Evolutionary conservation across 306 rosid genomes (phyloP).

Genomic region (Sicyos edulis): DNA sequence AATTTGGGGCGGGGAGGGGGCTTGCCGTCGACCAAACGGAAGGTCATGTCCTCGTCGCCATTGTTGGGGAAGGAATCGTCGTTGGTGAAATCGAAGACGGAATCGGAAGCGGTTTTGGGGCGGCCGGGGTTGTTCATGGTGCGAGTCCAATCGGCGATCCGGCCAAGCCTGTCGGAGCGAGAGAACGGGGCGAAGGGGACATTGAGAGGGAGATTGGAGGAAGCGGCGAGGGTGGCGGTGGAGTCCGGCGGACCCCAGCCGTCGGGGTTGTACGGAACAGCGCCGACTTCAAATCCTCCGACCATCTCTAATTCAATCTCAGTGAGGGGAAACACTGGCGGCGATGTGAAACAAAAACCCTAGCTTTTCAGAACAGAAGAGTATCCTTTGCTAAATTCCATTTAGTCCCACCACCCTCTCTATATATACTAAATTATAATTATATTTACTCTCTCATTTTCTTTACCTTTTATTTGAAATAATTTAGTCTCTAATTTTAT

Average conservation of each 20-base stretch:
- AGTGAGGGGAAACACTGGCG: too few species aligned
- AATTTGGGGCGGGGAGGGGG: conserved; percentile 83
- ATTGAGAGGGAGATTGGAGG: conserved; percentile 52
- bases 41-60: conserved; percentile 53
- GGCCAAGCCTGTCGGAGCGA: conserved; percentile 82
- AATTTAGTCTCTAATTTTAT: too few species aligned
- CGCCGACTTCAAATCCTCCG: conserved; percentile 58
- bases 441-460: too few species aligned
- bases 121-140: conserved; percentile 59
- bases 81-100: conserved; percentile 76
- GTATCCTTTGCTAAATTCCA: neutral
- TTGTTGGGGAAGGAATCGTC: conserved; percentile 74
- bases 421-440: too few species aligned
- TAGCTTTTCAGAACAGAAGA: neutral
- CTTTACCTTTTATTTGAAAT: too few species aligned
- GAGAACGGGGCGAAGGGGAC: conserved; percentile 88
- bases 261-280: conserved; percentile 71
- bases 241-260: conserved; percentile 92
- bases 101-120: conserved; percentile 56
- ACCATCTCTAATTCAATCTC: neutral
- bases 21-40: conserved; percentile 80
- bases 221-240: conserved; percentile 24
- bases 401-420: neutral
- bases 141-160: conserved; percentile 88
- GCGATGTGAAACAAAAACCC: neutral